These are phyloP conservation scores for Tolypocladium inflatum DNA, from an alignment of 2,329 filamentous ascomycete species.

Conservation along the genomic window DNA sequence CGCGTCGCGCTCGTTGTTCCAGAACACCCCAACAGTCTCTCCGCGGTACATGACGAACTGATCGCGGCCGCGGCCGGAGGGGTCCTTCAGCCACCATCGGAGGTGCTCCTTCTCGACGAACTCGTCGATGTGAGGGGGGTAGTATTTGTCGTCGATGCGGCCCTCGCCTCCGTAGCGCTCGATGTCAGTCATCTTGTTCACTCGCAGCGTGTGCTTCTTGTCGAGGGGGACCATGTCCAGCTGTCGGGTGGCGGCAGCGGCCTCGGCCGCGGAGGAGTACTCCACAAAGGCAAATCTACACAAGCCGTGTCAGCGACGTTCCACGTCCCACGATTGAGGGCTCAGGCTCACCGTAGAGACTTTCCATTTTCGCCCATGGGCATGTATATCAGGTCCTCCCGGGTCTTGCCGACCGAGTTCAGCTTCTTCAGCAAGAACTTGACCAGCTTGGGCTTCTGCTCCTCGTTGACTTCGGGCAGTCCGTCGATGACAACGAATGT, in stretches of 20 bases:
- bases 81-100: constrained; percentile 84
- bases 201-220: constrained; percentile 89
- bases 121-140: constrained; percentile 67
- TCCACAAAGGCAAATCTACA: constrained; percentile 91
- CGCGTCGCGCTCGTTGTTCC: constrained; percentile 92
- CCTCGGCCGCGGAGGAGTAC: constrained; percentile 84
- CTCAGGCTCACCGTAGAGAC: constrained; percentile 64
- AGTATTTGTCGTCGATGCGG: constrained; percentile 84
- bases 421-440: constrained; percentile 96
- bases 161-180: constrained; percentile 94
- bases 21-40: constrained; percentile 89
- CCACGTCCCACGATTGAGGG: background rate
- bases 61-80: constrained; percentile 70
- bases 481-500: constrained; percentile 95
- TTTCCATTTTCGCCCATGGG: constrained; percentile 79
- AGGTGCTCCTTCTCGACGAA: constrained; percentile 92
- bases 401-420: constrained; percentile 72
- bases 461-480: constrained; percentile 78
- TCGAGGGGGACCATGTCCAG: constrained; percentile 83
- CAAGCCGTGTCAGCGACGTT: constrained; percentile 4
- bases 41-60: constrained; percentile 93
- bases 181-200: constrained; percentile 98
- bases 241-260: constrained; percentile 77
- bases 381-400: constrained; percentile 88
- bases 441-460: constrained; percentile 86